Evolutionary conservation across 208 protist genomes (phyloP).

Genomic region (Trypanosoma caninum): DNA sequence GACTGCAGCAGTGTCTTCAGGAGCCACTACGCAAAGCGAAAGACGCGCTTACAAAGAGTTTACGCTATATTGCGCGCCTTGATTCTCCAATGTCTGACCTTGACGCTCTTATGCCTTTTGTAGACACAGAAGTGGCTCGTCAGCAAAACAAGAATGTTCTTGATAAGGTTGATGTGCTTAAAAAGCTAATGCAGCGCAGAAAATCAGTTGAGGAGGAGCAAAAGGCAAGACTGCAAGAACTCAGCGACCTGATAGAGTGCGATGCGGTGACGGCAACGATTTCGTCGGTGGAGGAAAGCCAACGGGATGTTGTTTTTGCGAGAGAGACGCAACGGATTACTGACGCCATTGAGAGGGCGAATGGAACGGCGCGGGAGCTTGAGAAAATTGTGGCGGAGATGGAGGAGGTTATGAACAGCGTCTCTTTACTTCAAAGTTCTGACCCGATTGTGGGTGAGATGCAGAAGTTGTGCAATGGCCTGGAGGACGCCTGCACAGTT

Average conservation of each 20-base stretch:
- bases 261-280: slow-evolving; percentile 65
- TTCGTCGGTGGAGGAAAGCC: slow-evolving; percentile 48
- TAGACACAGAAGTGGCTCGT: slow-evolving; percentile 56
- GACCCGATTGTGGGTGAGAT: slow-evolving; percentile 66
- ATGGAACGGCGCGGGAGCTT: slow-evolving; percentile 40
- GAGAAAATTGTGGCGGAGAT: slow-evolving; percentile 33
- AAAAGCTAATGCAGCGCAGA: slow-evolving; percentile 46
- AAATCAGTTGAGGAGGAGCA: slow-evolving; percentile 37
- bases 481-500: slow-evolving; percentile 59
- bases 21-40: slow-evolving; percentile 45
- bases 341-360: slow-evolving; percentile 56
- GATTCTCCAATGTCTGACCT: slow-evolving; percentile 71
- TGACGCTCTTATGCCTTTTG: slow-evolving; percentile 82
- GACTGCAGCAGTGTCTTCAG: slow-evolving; percentile 42
- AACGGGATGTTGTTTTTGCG: slow-evolving; percentile 51
- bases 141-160: slow-evolving; percentile 57
- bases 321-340: slow-evolving; percentile 48
- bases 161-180: slow-evolving; percentile 43
- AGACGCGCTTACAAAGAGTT: slow-evolving; percentile 39
- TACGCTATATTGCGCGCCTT: slow-evolving; percentile 59
- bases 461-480: slow-evolving; percentile 70
- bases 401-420: slow-evolving; percentile 46
- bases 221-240: slow-evolving; percentile 28
- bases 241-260: slow-evolving; percentile 66
- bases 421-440: slow-evolving; percentile 62